Percentiles rank a stretch among this genome's conserved stretches.
Evolutionary conservation across 768 basidiomycete genomes (phyloP).

Genomic region (Mycena leptocephala): DNA sequence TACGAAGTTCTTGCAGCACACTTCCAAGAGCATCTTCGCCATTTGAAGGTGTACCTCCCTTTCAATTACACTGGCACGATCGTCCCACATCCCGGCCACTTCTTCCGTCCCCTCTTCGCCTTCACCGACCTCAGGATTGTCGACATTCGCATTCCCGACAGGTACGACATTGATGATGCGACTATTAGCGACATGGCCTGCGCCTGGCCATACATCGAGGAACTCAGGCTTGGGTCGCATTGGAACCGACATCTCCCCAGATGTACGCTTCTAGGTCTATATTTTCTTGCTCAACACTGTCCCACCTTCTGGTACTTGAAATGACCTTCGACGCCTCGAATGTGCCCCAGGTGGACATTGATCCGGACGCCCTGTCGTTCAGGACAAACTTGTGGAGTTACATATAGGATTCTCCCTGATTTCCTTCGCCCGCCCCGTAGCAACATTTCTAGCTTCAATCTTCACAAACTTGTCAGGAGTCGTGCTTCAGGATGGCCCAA

Average conservation of each 20-base stretch:
- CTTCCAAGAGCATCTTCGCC: no score
- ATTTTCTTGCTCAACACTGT: neutral
- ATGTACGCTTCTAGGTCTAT: neutral
- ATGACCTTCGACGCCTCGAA: neutral
- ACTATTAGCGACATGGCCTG: neutral
- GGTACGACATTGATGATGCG: neutral
- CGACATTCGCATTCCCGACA: neutral
- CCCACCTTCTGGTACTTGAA: neutral
- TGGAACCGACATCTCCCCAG: neutral
- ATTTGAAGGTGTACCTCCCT: no score
- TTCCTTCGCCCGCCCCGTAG: neutral
- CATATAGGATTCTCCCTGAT: neutral
- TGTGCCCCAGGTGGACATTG: neutral
- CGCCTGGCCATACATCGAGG: neutral
- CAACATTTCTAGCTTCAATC: neutral
- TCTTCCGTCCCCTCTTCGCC: neutral
- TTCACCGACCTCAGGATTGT: neutral
- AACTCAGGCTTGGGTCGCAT: neutral
- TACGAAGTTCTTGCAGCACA: no score
- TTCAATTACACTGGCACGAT: neutral
- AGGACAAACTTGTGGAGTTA: neutral
- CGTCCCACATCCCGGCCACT: neutral
- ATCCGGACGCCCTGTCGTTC: neutral
- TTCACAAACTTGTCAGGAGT: neutral
- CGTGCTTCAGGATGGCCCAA: no score